Evolutionary conservation across 495 filamentous ascomycete genomes (phyloP).

Genomic region (Cairneyella variabilis): DNA sequence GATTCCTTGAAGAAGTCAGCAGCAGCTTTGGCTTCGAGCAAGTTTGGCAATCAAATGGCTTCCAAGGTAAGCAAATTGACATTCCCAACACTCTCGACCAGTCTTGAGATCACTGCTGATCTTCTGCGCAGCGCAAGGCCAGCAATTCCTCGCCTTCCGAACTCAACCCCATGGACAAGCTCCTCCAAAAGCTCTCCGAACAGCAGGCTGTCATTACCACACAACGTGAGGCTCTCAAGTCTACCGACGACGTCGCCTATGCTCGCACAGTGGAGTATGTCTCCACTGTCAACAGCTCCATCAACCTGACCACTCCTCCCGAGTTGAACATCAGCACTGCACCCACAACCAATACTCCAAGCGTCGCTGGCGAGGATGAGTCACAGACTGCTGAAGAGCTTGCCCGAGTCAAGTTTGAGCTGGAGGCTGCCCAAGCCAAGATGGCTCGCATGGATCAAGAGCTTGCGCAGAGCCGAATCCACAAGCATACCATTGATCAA

Average conservation of each 20-base stretch:
- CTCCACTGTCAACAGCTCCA: conserved; percentile 44
- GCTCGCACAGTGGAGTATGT: conserved; percentile 36
- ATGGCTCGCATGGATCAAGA: conserved; percentile 83
- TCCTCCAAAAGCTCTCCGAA: conserved; percentile 64
- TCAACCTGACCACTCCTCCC: conserved; percentile 54
- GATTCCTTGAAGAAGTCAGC: conserved; percentile 33
- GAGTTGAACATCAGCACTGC: conserved; percentile 42
- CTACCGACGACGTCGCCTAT: conserved; percentile 37
- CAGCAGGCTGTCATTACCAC: conserved; percentile 56
- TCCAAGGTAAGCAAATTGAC: conserved; percentile 24
- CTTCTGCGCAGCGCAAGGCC: too few species aligned
- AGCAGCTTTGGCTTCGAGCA: conserved; percentile 40
- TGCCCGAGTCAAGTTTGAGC: conserved; percentile 60
- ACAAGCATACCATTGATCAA: conserved; percentile 72
- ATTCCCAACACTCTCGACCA: too few species aligned
- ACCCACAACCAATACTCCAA: conserved; percentile 42
- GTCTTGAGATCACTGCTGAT: too few species aligned
- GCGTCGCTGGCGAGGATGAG: conserved; percentile 30
- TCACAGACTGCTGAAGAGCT: conserved; percentile 37
- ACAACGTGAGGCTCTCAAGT: conserved; percentile 46
- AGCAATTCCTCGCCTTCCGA: background rate
- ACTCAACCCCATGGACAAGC: conserved; percentile 44
- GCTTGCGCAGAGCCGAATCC: conserved; percentile 71
- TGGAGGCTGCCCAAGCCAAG: conserved; percentile 72
- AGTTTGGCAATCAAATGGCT: conserved; percentile 44